Percentiles rank a stretch among this genome's conserved stretches.
phyloP scores from a whole-genome alignment of 805 yeast genomes.

The Metschnikowia santaceciliae region DNA sequence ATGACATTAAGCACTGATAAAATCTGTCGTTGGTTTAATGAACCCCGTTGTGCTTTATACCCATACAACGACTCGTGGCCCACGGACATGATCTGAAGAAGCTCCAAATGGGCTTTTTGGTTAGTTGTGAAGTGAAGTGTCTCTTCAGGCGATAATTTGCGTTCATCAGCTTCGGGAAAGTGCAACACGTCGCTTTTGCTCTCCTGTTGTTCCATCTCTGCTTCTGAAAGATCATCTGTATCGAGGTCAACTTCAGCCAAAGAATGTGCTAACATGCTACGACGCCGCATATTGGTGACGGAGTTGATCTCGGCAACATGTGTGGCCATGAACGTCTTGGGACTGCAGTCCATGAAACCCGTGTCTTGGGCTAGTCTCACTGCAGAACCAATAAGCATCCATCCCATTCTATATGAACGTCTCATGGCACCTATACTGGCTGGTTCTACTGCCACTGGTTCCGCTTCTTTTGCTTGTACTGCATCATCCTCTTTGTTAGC shows the following conservation, averaged over 20 bases:
- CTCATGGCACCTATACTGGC: constrained; percentile 84
- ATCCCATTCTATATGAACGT: constrained; percentile 84
- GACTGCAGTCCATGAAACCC: constrained; percentile 70
- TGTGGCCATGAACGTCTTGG: constrained; percentile 75
- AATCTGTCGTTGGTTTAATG: constrained; percentile 57
- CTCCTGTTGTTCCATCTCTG: constrained; percentile 26
- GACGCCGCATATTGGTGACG: constrained; percentile 74
- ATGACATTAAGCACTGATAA: constrained; percentile 67
- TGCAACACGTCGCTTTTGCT: constrained; percentile 23
- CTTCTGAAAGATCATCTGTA: constrained; percentile 37
- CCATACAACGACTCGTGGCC: constrained; percentile 84
- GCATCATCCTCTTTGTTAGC: constrained; percentile 57
- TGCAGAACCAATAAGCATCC: constrained; percentile 90
- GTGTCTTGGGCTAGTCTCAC: constrained; percentile 83
- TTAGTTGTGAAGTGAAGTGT: constrained; percentile 50
- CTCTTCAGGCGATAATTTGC: constrained; percentile 7
- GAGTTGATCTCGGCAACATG: constrained; percentile 80
- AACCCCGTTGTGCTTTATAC: constrained; percentile 51
- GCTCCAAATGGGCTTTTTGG: constrained; percentile 76
- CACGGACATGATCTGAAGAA: constrained; percentile 71
- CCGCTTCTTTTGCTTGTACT: constrained; percentile 9
- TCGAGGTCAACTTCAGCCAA: constrained; percentile 62
- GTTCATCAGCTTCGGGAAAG: constrained; percentile 32
- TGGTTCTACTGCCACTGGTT: constrained; percentile 24
- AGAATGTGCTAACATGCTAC: constrained; percentile 73